Base-by-base conservation (phyloP, 1,284 basidiomycete species). In the Coniferiporia sulphurascens region DNA sequence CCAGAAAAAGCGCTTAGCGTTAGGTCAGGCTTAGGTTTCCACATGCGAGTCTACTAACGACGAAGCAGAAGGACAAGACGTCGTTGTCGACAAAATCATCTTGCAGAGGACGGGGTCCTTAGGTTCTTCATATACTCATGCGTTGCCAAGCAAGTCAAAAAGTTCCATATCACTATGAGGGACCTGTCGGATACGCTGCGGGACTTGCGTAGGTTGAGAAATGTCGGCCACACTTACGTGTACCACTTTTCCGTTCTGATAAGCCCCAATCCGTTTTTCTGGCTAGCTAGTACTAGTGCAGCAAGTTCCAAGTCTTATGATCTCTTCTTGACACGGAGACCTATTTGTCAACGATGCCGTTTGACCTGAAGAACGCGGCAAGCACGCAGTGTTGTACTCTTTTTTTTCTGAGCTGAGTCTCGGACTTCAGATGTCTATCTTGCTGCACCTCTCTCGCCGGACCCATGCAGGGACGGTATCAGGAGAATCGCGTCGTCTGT, bases 71-170 rank as follows among this genome's bases (percentile, higher is more conserved):
- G 57, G 38, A 43, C 10, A 22, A 13, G 57, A 59, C 19, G 36
- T 13, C 3, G 43, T 44, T 17, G 7, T 21, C n/a, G 44, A 27
- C 27, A 34, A 5, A 13, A 38, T 22, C 9, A 56, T 52, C 44
- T 36, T 60, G 59, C 53, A 22, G 44, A 52, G 22, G 10, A 48
- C 22, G 50, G 49, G 36, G 35, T 27, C 19, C 19, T 60, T 2
- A 44, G 46, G 34, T 60, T 56, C 50, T 60, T 60, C 49, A 60
- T 56, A 43, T 60, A 60, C 5, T 27, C 5, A 12, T 52, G 59
- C 59, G 15, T 43, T 60, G 13, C 59, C 48, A 21, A 54, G 54
- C 32, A 54, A 60, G 21, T 50, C 59, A 27, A 48, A 56, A 8
- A 36, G 10, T 8, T 48, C 36, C 56, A 54, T 54, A 17, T 36